Conservation (phyloP, 78 protist genomes). For the Cyanophora paradoxa region DNA sequence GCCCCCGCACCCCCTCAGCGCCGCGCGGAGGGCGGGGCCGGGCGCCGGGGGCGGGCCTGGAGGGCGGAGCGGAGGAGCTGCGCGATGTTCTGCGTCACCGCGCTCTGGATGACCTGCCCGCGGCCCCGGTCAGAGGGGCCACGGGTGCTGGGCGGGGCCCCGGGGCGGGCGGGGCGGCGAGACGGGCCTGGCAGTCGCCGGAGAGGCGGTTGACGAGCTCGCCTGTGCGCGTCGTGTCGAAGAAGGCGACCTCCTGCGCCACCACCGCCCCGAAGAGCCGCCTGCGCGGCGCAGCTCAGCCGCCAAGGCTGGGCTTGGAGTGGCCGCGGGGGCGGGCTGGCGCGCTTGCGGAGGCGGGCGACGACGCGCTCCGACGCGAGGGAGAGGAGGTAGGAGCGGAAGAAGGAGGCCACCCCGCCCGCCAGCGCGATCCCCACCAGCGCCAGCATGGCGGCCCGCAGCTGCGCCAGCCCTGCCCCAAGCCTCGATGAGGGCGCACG, state of each 20-base stretch:
- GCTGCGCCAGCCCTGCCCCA: too few relatives aligned
- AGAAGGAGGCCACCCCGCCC: neutral
- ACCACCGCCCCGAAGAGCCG: neutral
- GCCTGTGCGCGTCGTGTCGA: slow-evolving; percentile 78
- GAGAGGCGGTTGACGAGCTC: slow-evolving; percentile 73
- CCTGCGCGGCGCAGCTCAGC: too few relatives aligned
- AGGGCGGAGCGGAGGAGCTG: too few relatives aligned
- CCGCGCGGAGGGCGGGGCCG: too few relatives aligned
- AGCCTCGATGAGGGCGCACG: too few relatives aligned
- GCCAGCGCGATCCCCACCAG: neutral
- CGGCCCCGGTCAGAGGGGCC: too few relatives aligned
- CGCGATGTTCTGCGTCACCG: too few relatives aligned
- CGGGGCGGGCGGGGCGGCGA: neutral
- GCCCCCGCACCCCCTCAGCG: too few relatives aligned
- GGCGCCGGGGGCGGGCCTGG: too few relatives aligned
- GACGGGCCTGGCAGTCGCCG: neutral
- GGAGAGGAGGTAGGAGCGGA: neutral
- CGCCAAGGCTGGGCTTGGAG: too few relatives aligned
- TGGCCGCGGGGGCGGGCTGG: too few relatives aligned
- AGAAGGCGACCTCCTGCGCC: slow-evolving; percentile 72
- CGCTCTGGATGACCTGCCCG: slow-evolving; percentile 22
- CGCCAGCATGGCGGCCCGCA: neutral
- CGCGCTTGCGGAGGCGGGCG: too few relatives aligned
- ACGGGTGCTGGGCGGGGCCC: neutral
- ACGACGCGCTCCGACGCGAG: neutral